Percentiles rank a stretch among this genome's conserved stretches.
These are phyloP conservation scores for Debaryomyces nepalensis DNA, from an alignment of 1,139 yeast species.

Conservation along the genomic window DNA sequence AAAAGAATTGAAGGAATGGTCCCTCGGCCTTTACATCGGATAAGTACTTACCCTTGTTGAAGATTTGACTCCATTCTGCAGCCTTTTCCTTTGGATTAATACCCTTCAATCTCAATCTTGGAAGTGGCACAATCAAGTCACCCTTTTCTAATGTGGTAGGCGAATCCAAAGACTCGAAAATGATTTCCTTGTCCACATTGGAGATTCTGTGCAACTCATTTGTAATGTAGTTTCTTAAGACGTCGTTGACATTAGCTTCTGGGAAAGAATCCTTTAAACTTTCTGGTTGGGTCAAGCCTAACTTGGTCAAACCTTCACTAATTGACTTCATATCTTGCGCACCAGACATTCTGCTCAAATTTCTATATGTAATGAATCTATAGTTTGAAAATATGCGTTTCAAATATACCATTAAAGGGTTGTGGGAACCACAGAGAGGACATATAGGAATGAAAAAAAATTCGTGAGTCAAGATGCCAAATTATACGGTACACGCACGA, in stretches of 20 bases:
- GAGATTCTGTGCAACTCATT: slow-evolving; percentile 74
- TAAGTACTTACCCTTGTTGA: slow-evolving; percentile 70
- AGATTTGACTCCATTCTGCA: slow-evolving; percentile 73
- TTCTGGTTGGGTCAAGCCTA: slow-evolving; percentile 42
- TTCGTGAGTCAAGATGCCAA: slow-evolving; percentile 10
- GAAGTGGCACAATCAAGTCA: slow-evolving; percentile 89
- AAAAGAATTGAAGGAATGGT: slow-evolving; percentile 88
- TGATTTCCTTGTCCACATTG: slow-evolving; percentile 68
- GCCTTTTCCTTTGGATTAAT: slow-evolving; percentile 85
- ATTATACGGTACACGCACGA: not conserved
- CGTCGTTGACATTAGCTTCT: slow-evolving; percentile 74
- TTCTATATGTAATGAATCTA: slow-evolving; percentile 10
- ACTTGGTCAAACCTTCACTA: slow-evolving; percentile 38
- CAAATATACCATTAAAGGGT: slow-evolving; percentile 18
- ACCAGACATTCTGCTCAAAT: slow-evolving; percentile 15
- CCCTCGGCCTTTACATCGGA: slow-evolving; percentile 81
- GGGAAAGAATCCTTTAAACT: slow-evolving; percentile 56
- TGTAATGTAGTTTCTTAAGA: slow-evolving; percentile 87
- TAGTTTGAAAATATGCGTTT: slow-evolving; percentile 21
- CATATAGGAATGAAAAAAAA: slow-evolving; percentile 6
- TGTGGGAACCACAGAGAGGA: not conserved
- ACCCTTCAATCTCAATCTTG: slow-evolving; percentile 90
- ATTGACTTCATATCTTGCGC: slow-evolving; percentile 31
- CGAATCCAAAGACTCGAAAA: slow-evolving; percentile 88
- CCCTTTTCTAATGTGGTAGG: slow-evolving; percentile 89